Base-by-base conservation (phyloP, 75 land plant genomes). In the Cryptomeria japonica region DNA sequence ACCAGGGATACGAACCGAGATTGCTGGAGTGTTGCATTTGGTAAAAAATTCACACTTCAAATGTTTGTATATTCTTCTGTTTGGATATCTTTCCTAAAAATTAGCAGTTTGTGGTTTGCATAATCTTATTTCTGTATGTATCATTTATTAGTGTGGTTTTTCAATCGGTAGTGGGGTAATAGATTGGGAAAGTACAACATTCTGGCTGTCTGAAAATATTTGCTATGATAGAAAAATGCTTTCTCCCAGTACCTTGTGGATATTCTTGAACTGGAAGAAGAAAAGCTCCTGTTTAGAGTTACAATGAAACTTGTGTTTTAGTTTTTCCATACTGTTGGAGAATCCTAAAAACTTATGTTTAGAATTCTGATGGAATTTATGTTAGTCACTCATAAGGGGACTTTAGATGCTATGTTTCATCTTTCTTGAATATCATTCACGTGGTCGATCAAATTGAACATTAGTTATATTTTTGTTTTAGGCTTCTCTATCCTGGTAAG, bases 11-110 rank as follows among this genome's bases (percentile, higher is more conserved):
- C 38, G 2, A 89, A 91, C 49, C 19, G 91, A 53, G 92, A 91
- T 88, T 91, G 92, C 55, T 91, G 92, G 92, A 86, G 89, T 53
- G 92, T 91, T 13, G 89, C 91, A 84, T 91, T 91, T 89, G 92
- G 92, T 88, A 88, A 61, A 72, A 46, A 32, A 8, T 73, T 73
- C 3, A 32, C 12, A 34, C 76, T 73, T 73, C 15, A 73, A 73
- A 34, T 73, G 15, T 32, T 73, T 73, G 2, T 73, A 22, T 61
- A 34, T 73, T 73, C 14, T 73, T n/a, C 36, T 32, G 36, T 73
- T 32, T 32, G 37, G 14, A 32, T 32, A 61, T 73, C 15, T 12
- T 73, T 73, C 31, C 2, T 9, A 11, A 32, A 13, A 1, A 32
- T 11, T 32, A 32, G 36, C 76, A 31, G 36, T 73, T 73, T 13